Evolutionary conservation across 2,329 filamentous ascomycete genomes (phyloP), one percentile per base, ranked within the genome.

Genomic region (Capronia coronata): DNA sequence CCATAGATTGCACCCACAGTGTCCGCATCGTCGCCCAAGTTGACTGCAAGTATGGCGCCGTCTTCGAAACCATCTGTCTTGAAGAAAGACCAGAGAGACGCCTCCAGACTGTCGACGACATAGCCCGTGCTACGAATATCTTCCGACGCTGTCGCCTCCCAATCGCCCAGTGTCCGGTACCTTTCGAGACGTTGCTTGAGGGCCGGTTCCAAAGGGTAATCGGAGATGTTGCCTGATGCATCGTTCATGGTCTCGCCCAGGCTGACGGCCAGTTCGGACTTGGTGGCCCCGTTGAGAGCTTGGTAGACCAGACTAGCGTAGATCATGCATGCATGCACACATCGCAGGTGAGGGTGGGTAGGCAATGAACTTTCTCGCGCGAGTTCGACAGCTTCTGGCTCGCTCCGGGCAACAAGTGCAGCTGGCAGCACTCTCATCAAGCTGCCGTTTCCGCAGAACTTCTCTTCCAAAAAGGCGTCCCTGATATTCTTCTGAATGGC

Each of bases 1-100:
- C 70, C 71, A 59, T 71, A 72, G 29, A 72, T 65, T 1, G 70
- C 70, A 13, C 66, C 70, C 9, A 69, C 68, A 1, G 69, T 72
- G 59, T 74, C 71, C 9, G 70, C 65, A 60, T 73, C 70, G 44
- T 68, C 63, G 1, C 69, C 69, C 19, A 70, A 49, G 61, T 72
- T 73, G 0, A 72, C 69, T 1, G 66, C 67, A 37, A 61, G 64
- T 27, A 71, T 48, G 2, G 65, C 68, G 0, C 71, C 69, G 5
- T 67, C 62, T 23, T 62, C 60, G 55, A 68, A 71, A 3, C 52
- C 61, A 6, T 63, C 59, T 21, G 64, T 67, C 35, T 59, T 65
- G 57, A 71, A 73, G 47, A 73, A 69, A 1, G 60, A 65, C 70
- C 70, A 73, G 13, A 72, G 51, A 0, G 68, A 68, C 2, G 64